Evolutionary conservation across 1,284 basidiomycete genomes (phyloP).

Genomic region (Entoloma clypeatum): DNA sequence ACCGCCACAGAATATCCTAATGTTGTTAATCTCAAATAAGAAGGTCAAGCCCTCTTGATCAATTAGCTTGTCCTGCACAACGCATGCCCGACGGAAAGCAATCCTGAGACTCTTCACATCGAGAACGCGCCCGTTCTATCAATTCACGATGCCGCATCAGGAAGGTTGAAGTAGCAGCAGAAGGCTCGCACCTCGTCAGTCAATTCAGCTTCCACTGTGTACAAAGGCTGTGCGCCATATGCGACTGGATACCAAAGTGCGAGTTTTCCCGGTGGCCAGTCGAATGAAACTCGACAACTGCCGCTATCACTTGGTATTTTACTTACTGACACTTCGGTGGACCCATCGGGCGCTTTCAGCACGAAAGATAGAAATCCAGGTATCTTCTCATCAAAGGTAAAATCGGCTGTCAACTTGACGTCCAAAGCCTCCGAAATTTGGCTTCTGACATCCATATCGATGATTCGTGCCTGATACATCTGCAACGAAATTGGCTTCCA

Average conservation of each 20-base stretch:
- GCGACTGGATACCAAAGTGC: conserved; percentile 84
- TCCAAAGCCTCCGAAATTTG: conserved; percentile 51
- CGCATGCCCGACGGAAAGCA: conserved; percentile 69
- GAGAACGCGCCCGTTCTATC: conserved; percentile 45
- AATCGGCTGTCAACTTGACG: conserved; percentile 44
- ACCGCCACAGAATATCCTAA: conserved; percentile 86
- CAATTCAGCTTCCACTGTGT: conserved; percentile 55
- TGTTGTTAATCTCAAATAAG: conserved; percentile 85
- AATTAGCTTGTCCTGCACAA: conserved; percentile 73
- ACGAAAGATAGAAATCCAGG: conserved; percentile 41
- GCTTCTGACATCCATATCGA: conserved; percentile 57
- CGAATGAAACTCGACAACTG: conserved; percentile 42
- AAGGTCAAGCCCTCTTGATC: conserved; percentile 77
- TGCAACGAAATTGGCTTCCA: conserved; percentile 77
- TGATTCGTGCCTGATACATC: conserved; percentile 59
- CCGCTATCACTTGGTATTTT: conserved; percentile 38
- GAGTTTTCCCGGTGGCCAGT: conserved; percentile 50
- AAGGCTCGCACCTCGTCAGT: conserved; percentile 40
- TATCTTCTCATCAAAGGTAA: conserved; percentile 39
- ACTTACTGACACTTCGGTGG: conserved; percentile 34
- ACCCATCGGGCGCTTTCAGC: conserved; percentile 47
- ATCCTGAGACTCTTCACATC: conserved; percentile 56
- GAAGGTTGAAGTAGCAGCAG: too few species aligned
- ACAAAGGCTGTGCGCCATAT: conserved; percentile 78
- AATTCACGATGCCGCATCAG: too few species aligned